Evolutionary conservation across 257 asterid genomes (phyloP).

Genomic region (Scutellaria baicalensis): DNA sequence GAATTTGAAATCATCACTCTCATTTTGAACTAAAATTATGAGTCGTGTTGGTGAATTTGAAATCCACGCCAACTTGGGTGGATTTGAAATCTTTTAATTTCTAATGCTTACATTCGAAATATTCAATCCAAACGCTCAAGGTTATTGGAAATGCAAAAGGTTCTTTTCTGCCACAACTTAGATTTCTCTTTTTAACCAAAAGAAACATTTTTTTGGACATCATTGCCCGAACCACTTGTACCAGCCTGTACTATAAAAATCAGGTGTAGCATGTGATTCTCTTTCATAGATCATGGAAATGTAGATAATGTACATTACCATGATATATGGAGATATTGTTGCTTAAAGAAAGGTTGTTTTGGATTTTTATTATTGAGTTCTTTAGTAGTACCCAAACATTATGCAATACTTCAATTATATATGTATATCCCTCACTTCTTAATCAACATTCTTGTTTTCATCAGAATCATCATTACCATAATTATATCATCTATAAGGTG

Average conservation of each 20-base stretch:
- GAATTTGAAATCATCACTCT: no score
- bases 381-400: no score
- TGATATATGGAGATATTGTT: neutral
- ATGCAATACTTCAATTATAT: neutral
- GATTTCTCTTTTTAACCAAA: no score
- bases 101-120: no score
- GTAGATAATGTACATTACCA: neutral
- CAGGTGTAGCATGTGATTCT: neutral
- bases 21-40: no score
- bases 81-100: no score
- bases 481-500: neutral
- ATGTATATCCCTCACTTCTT: neutral
- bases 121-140: no score
- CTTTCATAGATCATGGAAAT: neutral
- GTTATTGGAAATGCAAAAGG: no score
- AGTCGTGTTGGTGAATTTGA: no score
- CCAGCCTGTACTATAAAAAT: neutral
- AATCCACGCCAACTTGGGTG: no score
- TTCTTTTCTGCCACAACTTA: no score
- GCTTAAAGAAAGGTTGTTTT: neutral
- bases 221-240: neutral
- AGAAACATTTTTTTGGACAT: no score
- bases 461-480: neutral
- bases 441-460: neutral
- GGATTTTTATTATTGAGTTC: neutral